These are phyloP conservation scores for Anethum foeniculum DNA, from an alignment of 140 eudicot genomes.

Conservation along the genomic window DNA sequence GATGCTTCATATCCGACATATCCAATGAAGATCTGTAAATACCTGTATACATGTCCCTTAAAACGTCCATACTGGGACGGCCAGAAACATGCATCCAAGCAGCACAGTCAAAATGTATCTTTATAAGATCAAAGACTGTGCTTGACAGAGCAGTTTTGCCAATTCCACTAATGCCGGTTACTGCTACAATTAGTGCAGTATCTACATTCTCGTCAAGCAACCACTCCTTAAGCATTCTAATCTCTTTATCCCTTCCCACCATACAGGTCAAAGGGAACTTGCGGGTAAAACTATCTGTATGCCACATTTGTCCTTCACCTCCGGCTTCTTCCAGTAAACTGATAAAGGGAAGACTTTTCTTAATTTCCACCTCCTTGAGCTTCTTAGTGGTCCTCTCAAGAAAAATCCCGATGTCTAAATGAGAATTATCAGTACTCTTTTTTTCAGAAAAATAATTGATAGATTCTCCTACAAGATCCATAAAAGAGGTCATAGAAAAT, in stretches of 20 bases:
- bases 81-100: conserved; percentile 5
- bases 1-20: not conserved
- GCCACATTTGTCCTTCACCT: conserved; percentile 8
- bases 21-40: not conserved
- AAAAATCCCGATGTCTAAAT: not conserved
- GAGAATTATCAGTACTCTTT: conserved; percentile 9
- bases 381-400: conserved; percentile 10
- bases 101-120: conserved; percentile 13
- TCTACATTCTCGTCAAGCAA: conserved; percentile 12
- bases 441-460: conserved; percentile 5
- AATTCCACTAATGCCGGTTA: conserved; percentile 13
- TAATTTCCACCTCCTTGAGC: conserved; percentile 13
- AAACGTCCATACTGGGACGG: conserved; percentile 8
- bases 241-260: conserved; percentile 18
- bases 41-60: conserved; percentile 13
- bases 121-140: conserved; percentile 5
- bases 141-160: conserved; percentile 17
- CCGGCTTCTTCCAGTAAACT: not conserved
- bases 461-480: conserved; percentile 18
- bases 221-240: conserved; percentile 10
- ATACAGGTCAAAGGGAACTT: not conserved
- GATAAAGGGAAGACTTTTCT: conserved; percentile 6
- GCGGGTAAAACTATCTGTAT: not conserved
- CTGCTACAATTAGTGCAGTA: conserved; percentile 9
- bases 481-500: conserved; percentile 12